Base-by-base conservation (phyloP, 2,329 filamentous ascomycete genomes). In the Botrytis aclada region DNA sequence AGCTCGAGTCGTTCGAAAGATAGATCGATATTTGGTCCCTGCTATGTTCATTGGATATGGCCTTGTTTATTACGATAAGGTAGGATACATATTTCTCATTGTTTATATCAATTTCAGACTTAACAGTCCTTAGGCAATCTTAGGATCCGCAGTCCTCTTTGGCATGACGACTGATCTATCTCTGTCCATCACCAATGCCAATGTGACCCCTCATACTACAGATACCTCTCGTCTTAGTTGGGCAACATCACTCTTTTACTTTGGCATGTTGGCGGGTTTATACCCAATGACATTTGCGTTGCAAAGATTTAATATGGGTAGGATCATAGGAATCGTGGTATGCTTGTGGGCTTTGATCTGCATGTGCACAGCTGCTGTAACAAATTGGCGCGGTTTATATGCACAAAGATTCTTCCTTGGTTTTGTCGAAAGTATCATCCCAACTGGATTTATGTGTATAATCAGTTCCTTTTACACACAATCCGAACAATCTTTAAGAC, bases 221-320 rank as follows among this genome's bases (percentile, higher is more conserved):
- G 87, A 92, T 78, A 94, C 92, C 0, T 86, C 87, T 0, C 87
- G 92, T 18, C 86, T 94, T 41, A 90, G 87, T 76, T 94, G 92
- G 92, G 92, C 92, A 3, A 94, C 91, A 0, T 93, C 90, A 0
- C 85, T 93, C 78, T 94, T 94, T 83, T 94, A 94, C 83, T 93
- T 94, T 76, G 92, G 92, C 54, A 92, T 93, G 90, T 85, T 95
- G 3, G 89, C 87, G 0, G 92, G 92, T 0, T 83, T 92, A 4
- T 94, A 93, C 75, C 92, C 92, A 2, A 89, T 93, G 87, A 90
- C 90, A 0, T 93, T 91, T 74, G 84, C 88, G 0, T 84, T 93
- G 1, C 92, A 94, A 80, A 87, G 88, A 32, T 92, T 93, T 83
- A 84, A 88, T 74, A 85, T 89, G 2, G 87, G 89, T n/a, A 85